These are phyloP conservation scores for Schizothecium vesticola DNA, from an alignment of 495 filamentous ascomycete species.

Conservation along the genomic window DNA sequence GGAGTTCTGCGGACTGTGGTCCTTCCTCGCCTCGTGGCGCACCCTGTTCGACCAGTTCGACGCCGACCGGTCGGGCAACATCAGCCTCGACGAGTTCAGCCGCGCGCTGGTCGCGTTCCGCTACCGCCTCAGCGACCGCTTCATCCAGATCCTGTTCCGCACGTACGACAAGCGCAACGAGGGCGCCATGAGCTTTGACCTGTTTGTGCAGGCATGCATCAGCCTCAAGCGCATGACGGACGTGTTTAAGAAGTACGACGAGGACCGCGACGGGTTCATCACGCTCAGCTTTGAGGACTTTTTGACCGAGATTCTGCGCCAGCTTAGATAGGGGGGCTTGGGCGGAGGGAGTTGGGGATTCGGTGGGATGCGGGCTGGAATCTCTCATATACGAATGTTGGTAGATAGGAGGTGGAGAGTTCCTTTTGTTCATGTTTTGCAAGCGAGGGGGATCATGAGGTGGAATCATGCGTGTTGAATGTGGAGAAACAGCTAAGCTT, in stretches of 20 bases:
- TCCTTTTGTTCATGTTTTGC: not conserved
- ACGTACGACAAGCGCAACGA: conserved; percentile 56
- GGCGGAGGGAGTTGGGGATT: not conserved
- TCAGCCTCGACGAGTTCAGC: conserved; percentile 78
- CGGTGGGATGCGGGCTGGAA: not conserved
- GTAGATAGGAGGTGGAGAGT: not conserved
- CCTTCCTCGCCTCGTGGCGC: conserved; percentile 90
- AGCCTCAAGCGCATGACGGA: conserved; percentile 96
- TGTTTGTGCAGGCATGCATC: conserved; percentile 98
- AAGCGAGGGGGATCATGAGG: not conserved
- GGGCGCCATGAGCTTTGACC: conserved; percentile 83
- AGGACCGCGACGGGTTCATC: conserved; percentile 90
- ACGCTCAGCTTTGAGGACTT: conserved; percentile 79
- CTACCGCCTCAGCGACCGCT: conserved; percentile 78
- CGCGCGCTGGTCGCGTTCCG: conserved; percentile 93
- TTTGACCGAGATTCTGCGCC: conserved; percentile 56
- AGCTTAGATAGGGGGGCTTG: conserved; percentile 34
- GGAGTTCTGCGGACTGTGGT: conserved; percentile 94
- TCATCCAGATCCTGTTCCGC: conserved; percentile 73
- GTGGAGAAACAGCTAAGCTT: not conserved
- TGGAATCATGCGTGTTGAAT: not conserved
- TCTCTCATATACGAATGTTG: not conserved
- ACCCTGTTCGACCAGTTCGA: conserved; percentile 95
- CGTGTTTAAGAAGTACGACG: conserved; percentile 98
- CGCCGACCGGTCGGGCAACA: conserved; percentile 77